Percentiles rank a stretch among this genome's conserved stretches.
Evolutionary conservation across 805 yeast genomes (phyloP).

Genomic region (Zygosaccharomyces bailii): DNA sequence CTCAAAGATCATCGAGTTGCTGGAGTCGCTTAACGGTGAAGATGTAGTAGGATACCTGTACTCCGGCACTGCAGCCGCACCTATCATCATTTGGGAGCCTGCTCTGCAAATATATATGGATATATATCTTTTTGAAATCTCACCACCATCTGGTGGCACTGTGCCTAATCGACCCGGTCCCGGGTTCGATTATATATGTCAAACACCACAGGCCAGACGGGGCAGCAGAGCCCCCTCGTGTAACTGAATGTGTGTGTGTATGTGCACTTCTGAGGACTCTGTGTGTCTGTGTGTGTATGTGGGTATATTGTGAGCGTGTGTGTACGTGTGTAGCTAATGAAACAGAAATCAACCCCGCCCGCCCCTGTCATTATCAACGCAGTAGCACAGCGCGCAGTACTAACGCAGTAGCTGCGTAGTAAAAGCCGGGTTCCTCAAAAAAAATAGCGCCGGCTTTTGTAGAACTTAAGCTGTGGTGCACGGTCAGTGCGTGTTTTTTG

Average conservation of each 20-base stretch:
- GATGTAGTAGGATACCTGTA: conserved; percentile 7
- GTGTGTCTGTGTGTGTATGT: no score
- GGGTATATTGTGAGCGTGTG: no score
- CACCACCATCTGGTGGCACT: neutral
- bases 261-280: no score
- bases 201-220: no score
- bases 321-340: no score
- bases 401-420: neutral
- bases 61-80: conserved; percentile 1
- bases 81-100: neutral
- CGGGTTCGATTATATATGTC: neutral
- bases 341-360: no score
- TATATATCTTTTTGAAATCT: neutral
- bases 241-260: neutral
- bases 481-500: neutral
- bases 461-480: neutral
- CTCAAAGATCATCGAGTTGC: conserved; percentile 53
- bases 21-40: conserved; percentile 16
- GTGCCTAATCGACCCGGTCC: neutral
- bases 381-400: no score
- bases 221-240: neutral
- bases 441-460: neutral
- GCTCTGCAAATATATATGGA: neutral
- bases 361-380: neutral
- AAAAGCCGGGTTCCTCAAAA: neutral